Evolutionary conservation across 2,329 filamentous ascomycete species (phyloP), one percentile per base, ranked within the genome.

Genomic region (Colletotrichum lindemuthianum): DNA sequence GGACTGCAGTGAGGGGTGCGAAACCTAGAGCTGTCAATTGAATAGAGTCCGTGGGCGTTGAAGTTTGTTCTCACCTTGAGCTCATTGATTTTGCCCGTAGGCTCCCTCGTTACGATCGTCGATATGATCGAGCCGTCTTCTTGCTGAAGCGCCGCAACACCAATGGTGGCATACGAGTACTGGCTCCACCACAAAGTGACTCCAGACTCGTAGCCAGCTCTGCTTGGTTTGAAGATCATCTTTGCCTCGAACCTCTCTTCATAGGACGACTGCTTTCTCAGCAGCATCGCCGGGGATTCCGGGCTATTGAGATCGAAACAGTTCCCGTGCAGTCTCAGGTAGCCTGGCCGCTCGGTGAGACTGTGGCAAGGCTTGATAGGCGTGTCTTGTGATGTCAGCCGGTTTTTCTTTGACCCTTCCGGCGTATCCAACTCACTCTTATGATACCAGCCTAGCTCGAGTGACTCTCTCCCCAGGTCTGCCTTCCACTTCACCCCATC

Each of bases 121-220:
- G 55, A 60, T 15, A 60, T 54, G 16, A 44, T 41, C 9, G 39
- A 34, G 12, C 66, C 68, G 10, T 60, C 54, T 33, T 63, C 44
- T 8, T 45, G 39, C 47, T 70, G 70, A 5, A 68, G 59, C 2
- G 72, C 57, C 3, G 71, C 70, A 1, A 78, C 47, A 24, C 74
- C 74, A 12, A 75, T 68, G 0, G 74, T 70, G 7, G 74, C 73
- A 44, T 76, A 76, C 0, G 77, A 78, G 58, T 74, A 77, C 8
- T 84, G 80, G 49, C 81, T 86, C 82, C 83, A 86, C 79, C 82
- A 88, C 0, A 87, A 70, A 0, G 82, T 81, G 0, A 81, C 74
- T 0, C 86, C 85, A 0, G 85, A 84, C 73, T 88, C 85, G 3
- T 80, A 80, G 2, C 78, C 74, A 4, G 70, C 47, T 4, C 75